Evolutionary conservation across 768 basidiomycete species (phyloP).

Genomic region (Suillus paluster): DNA sequence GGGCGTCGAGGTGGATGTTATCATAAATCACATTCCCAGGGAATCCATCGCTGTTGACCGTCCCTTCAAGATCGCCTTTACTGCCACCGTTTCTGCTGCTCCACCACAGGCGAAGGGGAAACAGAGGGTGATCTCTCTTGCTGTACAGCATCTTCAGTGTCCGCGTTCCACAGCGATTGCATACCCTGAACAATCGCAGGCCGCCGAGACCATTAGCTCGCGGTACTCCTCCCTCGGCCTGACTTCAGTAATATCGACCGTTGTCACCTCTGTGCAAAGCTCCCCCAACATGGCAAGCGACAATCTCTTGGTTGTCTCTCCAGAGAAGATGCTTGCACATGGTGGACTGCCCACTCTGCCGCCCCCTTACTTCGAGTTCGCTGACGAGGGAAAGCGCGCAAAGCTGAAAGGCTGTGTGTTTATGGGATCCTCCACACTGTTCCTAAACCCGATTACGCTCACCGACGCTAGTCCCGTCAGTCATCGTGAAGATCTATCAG

Average conservation of each 20-base stretch:
- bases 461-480: conserved; percentile 9
- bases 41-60: conserved; percentile 51
- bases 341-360: conserved; percentile 36
- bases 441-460: conserved; percentile 49
- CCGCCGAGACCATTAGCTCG: conserved; percentile 1
- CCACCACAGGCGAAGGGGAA: conserved; percentile 39
- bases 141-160: conserved; percentile 68
- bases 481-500: conserved; percentile 14
- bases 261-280: conserved; percentile 11
- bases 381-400: conserved; percentile 39
- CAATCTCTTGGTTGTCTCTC: conserved; percentile 17
- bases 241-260: conserved; percentile 9
- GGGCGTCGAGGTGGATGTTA: conserved; percentile 61
- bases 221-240: conserved; percentile 15
- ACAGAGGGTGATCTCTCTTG: conserved; percentile 53
- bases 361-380: conserved; percentile 50
- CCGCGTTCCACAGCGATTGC: conserved; percentile 30
- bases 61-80: conserved; percentile 62
- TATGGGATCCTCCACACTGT: conserved; percentile 55
- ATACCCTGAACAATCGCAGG: conserved; percentile 12
- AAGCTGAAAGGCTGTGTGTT: conserved; percentile 43
- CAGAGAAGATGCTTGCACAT: conserved; percentile 13
- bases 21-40: conserved; percentile 54
- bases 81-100: conserved; percentile 53
- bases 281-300: conserved; percentile 11